These are phyloP conservation scores for Eudorina sp. DNA, from an alignment of 139 green algal genomes.

Conservation along the genomic window DNA sequence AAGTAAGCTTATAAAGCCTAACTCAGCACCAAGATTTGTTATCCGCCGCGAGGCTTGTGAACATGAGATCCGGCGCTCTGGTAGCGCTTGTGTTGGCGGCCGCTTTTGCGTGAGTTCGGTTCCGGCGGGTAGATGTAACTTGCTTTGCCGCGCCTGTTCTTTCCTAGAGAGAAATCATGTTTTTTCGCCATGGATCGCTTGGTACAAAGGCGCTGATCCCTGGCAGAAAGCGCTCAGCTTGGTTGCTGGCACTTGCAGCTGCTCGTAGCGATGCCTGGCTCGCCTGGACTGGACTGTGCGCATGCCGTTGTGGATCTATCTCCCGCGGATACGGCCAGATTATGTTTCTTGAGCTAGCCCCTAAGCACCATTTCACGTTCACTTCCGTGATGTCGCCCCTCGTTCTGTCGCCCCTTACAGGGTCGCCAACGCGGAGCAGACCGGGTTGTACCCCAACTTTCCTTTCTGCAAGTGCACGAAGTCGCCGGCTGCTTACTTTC, in stretches of 20 bases:
- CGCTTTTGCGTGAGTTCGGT: conserved; percentile 20
- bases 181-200: no score
- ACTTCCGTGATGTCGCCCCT: not conserved
- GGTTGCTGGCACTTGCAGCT: not conserved
- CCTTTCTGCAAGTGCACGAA: conserved; percentile 33
- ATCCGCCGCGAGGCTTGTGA: conserved; percentile 1
- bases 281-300: no score
- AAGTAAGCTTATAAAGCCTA: not conserved
- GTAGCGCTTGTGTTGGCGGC: not conserved
- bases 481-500: not conserved
- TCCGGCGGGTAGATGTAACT: not conserved
- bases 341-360: no score
- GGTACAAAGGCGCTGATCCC: not conserved
- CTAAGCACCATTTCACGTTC: no score
- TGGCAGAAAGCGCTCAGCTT: not conserved
- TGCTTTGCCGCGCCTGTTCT: no score
- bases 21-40: not conserved
- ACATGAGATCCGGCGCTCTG: not conserved
- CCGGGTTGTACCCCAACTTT: conserved; percentile 11
- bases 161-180: no score
- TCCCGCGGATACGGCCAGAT: no score
- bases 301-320: no score
- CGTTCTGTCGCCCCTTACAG: not conserved
- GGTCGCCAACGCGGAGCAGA: conserved; percentile 5
- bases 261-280: no score